phyloP scores from a whole-genome alignment of 345 rosid species.

The Brassica cretica region DNA sequence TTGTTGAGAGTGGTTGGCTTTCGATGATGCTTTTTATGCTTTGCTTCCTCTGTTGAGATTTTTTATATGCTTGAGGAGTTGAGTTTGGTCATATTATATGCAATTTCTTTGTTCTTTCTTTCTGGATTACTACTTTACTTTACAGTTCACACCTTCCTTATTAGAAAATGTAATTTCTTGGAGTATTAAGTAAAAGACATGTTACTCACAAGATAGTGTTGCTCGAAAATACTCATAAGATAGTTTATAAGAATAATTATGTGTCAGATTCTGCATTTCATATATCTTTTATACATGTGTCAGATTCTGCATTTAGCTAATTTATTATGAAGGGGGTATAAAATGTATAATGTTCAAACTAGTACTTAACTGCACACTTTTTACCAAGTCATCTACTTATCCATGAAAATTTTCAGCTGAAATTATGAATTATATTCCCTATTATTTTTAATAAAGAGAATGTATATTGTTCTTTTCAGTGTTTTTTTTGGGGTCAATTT shows the following conservation, averaged over 20 bases:
- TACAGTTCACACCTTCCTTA: not conserved
- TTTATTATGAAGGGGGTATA: too few species aligned
- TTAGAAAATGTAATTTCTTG: constrained; percentile 14
- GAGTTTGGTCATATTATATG: constrained; percentile 9
- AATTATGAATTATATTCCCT: not conserved
- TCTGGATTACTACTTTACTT: constrained; percentile 12
- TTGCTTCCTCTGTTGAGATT: constrained; percentile 13
- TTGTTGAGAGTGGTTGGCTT: constrained; percentile 30
- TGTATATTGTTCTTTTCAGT: too few species aligned
- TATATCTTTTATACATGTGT: not conserved
- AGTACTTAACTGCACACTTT: not conserved
- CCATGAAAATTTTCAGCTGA: not conserved
- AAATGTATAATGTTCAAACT: not conserved
- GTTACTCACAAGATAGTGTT: not conserved
- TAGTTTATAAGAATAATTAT: not conserved
- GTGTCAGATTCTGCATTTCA: not conserved
- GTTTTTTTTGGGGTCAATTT: too few species aligned
- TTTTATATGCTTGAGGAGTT: constrained; percentile 12
- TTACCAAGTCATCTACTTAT: too few species aligned
- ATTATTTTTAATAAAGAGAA: not conserved
- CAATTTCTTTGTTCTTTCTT: not conserved
- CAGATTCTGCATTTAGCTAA: too few species aligned
- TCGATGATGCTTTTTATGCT: constrained; percentile 28
- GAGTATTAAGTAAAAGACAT: constrained; percentile 5
- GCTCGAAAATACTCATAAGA: not conserved